Evolutionary conservation across 495 filamentous ascomycete species (phyloP).

Genomic region (Hypoxylon fuscum): DNA sequence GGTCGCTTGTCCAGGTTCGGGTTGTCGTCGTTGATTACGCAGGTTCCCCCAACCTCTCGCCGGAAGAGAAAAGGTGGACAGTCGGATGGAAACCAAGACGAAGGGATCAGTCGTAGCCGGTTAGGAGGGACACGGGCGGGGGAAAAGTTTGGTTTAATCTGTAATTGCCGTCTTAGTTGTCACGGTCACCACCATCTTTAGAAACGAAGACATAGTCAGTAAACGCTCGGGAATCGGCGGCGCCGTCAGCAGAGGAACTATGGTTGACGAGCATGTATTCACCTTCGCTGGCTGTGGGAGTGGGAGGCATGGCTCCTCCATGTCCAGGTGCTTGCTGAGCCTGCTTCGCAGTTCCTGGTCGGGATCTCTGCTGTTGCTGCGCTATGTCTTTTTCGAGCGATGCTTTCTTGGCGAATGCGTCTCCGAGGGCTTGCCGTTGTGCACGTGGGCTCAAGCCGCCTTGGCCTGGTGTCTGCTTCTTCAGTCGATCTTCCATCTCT

Average conservation of each 20-base stretch:
- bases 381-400: conserved; percentile 40
- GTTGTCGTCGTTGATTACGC: conserved; percentile 12
- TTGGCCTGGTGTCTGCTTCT: conserved; percentile 46
- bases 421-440: conserved; percentile 44
- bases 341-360: conserved; percentile 54
- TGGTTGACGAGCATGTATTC: conserved; percentile 57
- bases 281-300: conserved; percentile 67
- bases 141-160: conserved; percentile 11
- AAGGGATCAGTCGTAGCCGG: conserved; percentile 18
- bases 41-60: not conserved
- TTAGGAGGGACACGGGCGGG: conserved; percentile 2
- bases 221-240: conserved; percentile 39
- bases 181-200: conserved; percentile 47
- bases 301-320: conserved; percentile 61
- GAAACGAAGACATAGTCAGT: conserved; percentile 46
- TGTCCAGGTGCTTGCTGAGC: conserved; percentile 55
- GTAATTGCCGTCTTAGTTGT: conserved; percentile 33
- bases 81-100: conserved; percentile 24
- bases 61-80: not conserved
- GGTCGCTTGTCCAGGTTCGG: conserved; percentile 26
- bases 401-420: conserved; percentile 41
- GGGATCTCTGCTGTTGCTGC: conserved; percentile 45
- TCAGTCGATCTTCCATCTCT: conserved; percentile 84
- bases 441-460: conserved; percentile 38
- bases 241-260: conserved; percentile 41